Evolutionary conservation across 208 protist species (phyloP).

Genomic region (Leishmania lainsoni): DNA sequence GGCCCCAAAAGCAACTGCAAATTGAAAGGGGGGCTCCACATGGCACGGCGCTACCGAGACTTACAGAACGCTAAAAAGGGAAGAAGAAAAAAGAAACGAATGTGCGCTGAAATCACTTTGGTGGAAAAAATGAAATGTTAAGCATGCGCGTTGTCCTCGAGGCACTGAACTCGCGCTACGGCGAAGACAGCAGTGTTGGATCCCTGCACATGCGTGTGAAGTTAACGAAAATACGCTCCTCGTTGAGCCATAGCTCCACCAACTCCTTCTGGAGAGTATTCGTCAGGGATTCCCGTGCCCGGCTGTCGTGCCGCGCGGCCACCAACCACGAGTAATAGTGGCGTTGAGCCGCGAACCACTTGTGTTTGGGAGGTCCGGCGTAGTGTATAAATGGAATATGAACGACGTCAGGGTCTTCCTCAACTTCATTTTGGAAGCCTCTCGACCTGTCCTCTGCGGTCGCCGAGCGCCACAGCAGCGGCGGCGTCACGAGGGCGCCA

Average conservation of each 20-base stretch:
- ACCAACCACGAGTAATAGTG: slow-evolving; percentile 35
- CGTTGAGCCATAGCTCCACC: slow-evolving; percentile 33
- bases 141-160: not conserved
- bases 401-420: slow-evolving; percentile 16
- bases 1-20: not conserved
- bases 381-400: slow-evolving; percentile 35
- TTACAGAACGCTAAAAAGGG: not conserved
- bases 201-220: slow-evolving; percentile 29
- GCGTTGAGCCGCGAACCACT: slow-evolving; percentile 21
- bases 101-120: no score
- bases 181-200: slow-evolving; percentile 4
- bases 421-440: slow-evolving; percentile 7
- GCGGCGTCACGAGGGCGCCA: slow-evolving; percentile 22
- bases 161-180: not conserved
- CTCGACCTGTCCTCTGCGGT: slow-evolving; percentile 19
- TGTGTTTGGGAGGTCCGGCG: slow-evolving; percentile 24
- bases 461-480: slow-evolving; percentile 33
- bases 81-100: not conserved
- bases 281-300: slow-evolving; percentile 16
- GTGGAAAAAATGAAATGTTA: not conserved
- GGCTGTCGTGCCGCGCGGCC: slow-evolving; percentile 28
- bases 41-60: not conserved
- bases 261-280: slow-evolving; percentile 22
- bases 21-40: not conserved
- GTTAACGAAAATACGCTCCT: slow-evolving; percentile 22